Evolutionary conservation across 2,329 filamentous ascomycete species (phyloP), one percentile per base, ranked within the genome.

Genomic region (Botrytis deweyae): DNA sequence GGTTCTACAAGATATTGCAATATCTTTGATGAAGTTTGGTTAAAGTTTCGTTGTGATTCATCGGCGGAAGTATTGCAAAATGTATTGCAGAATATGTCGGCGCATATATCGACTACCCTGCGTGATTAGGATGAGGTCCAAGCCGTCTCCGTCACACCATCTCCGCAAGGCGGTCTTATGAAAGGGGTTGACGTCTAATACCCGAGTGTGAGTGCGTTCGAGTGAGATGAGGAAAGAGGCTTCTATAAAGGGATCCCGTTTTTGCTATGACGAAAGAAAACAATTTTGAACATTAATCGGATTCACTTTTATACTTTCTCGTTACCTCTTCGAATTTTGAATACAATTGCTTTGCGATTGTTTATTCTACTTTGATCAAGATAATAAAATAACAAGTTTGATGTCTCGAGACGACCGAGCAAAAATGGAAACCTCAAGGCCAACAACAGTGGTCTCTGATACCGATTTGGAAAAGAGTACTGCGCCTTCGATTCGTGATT

Each of bases 401-500:
- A 20, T 68, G 38, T 52, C 14, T 55, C 22, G 22, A 42, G 38
- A 68, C 36, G 25, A 25, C 5, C 49, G 6, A 68, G 36, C 7
- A 59, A 72, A 72, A 3, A 58, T 67, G 61, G 25, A 14, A 25
- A 36, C n/a, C 40, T 73, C 72, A 20, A 73, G 65, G 33, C 29
- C 65, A 36, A 29, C 44, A 9, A 70, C 42, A 3, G 18, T 73
- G n/a, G 52, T 67, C 5, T 72, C 61, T 42, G 70, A 67, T n/a
- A 38, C 72, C 52, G 76, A 79, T 20, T 63, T 72, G 12, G 75
- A 73, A 12, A 75, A 75, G 74, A 77, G 74, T 61, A 49, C 55
- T 22, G 72, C 76, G 0, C 74, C 76, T 12, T 76, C 78, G 42
- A 75, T 77, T 18, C 62, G 38, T 7, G 64, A 40, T 33, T 78